phyloP scores from a whole-genome alignment of 306 rosid species.

The Gillenia trifoliata region DNA sequence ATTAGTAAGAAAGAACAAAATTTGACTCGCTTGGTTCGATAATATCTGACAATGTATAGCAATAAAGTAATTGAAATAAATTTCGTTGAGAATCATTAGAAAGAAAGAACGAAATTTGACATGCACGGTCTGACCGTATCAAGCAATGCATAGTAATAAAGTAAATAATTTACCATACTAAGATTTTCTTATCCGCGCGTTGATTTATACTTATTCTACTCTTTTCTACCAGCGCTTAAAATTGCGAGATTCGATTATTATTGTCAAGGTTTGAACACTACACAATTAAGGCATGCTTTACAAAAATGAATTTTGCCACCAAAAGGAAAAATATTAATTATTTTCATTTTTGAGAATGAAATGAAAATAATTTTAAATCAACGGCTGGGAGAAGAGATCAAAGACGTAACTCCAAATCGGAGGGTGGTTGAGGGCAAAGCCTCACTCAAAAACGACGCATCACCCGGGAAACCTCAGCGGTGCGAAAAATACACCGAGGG shows the following conservation, averaged over 20 bases:
- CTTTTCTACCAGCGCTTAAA: neutral
- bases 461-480: slow-evolving; percentile 19
- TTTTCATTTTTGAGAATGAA: neutral
- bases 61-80: neutral
- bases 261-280: neutral
- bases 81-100: neutral
- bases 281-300: neutral
- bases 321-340: neutral
- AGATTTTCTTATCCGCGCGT: neutral
- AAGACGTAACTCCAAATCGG: neutral
- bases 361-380: neutral
- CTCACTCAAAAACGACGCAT: slow-evolving; percentile 11
- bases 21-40: neutral
- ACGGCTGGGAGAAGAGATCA: slow-evolving; percentile 10
- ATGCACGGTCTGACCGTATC: neutral
- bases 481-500: neutral
- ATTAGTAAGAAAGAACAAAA: neutral
- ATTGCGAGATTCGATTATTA: neutral
- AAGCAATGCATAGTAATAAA: neutral
- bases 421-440: neutral
- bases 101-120: neutral
- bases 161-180: neutral
- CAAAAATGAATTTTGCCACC: neutral
- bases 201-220: neutral
- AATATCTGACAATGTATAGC: too few relatives aligned